These are phyloP conservation scores for Neurospora pannonica DNA, from an alignment of 495 filamentous ascomycete species.

Conservation along the genomic window DNA sequence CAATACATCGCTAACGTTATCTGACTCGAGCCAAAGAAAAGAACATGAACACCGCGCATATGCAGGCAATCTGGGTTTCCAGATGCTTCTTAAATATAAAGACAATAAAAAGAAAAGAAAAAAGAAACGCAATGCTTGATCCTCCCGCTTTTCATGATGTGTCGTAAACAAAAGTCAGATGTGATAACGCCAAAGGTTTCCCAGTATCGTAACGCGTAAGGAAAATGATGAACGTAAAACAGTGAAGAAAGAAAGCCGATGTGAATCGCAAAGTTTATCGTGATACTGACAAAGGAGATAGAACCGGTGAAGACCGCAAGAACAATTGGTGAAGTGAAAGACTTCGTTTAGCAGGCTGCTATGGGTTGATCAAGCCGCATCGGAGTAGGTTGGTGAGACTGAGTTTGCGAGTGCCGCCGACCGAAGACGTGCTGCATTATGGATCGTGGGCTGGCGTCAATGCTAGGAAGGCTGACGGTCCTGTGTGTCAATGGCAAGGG, in stretches of 20 bases:
- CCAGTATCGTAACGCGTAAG: background rate
- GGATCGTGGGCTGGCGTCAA: slow-evolving; percentile 49
- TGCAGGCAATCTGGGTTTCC: background rate
- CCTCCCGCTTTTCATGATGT: background rate
- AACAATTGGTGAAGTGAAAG: background rate
- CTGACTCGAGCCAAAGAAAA: background rate
- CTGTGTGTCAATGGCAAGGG: slow-evolving; percentile 48
- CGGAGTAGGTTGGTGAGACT: slow-evolving; percentile 28
- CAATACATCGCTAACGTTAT: background rate
- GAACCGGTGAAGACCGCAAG: background rate
- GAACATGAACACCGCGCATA: background rate
- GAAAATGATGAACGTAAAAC: background rate
- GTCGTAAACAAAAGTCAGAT: background rate
- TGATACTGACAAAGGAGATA: background rate
- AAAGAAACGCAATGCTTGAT: background rate
- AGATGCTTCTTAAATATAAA: background rate
- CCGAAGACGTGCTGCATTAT: slow-evolving; percentile 75
- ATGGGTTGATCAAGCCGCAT: slow-evolving; percentile 30
- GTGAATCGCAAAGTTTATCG: slow-evolving; percentile 1
- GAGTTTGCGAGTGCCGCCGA: slow-evolving; percentile 39
- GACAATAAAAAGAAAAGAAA: background rate
- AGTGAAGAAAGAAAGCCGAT: background rate
- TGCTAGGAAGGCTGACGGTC: slow-evolving; percentile 54
- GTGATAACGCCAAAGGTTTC: background rate
- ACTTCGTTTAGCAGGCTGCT: slow-evolving; percentile 25